These are phyloP conservation scores for Jaapia argillacea DNA, from an alignment of 768 basidiomycete species.

Conservation along the genomic window DNA sequence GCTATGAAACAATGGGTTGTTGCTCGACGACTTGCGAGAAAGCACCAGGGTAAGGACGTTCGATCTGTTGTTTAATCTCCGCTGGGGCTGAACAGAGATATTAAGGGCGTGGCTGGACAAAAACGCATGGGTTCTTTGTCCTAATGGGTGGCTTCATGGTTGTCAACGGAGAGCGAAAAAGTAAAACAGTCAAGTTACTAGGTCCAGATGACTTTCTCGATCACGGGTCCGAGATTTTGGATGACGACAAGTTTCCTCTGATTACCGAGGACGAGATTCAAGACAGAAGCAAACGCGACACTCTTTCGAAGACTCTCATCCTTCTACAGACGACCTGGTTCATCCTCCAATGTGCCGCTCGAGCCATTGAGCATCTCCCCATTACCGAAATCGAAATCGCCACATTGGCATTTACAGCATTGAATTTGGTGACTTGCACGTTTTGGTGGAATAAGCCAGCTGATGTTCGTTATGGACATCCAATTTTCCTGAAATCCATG, in stretches of 20 bases:
- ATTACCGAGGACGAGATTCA: slow-evolving; percentile 1
- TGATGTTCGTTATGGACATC: too few species aligned
- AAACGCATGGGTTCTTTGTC: slow-evolving; percentile 2
- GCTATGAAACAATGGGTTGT: slow-evolving; percentile 15
- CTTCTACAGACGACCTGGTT: slow-evolving; percentile 22
- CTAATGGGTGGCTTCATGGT: slow-evolving; percentile 2
- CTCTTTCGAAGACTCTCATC: not conserved
- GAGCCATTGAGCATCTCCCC: slow-evolving; percentile 11
- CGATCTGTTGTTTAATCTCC: not conserved
- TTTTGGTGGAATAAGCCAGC: slow-evolving; percentile 6
- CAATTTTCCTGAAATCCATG: too few species aligned
- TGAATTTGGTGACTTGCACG: slow-evolving; percentile 2
- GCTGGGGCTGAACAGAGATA: not conserved
- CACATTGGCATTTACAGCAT: slow-evolving; percentile 15
- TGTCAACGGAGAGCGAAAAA: too few species aligned
- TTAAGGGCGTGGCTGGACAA: slow-evolving; percentile 2
- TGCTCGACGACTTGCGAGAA: slow-evolving; percentile 5
- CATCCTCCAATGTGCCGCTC: slow-evolving; percentile 17
- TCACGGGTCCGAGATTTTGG: too few species aligned
- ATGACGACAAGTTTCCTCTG: too few species aligned
- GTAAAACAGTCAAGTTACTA: too few species aligned
- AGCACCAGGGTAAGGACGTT: not conserved
- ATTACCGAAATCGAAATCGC: slow-evolving; percentile 22
- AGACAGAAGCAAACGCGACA: slow-evolving; percentile 2
- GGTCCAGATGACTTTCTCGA: too few species aligned